These are phyloP conservation scores for Metschnikowia aberdeeniae DNA, from an alignment of 805 yeast species.

Conservation along the genomic window DNA sequence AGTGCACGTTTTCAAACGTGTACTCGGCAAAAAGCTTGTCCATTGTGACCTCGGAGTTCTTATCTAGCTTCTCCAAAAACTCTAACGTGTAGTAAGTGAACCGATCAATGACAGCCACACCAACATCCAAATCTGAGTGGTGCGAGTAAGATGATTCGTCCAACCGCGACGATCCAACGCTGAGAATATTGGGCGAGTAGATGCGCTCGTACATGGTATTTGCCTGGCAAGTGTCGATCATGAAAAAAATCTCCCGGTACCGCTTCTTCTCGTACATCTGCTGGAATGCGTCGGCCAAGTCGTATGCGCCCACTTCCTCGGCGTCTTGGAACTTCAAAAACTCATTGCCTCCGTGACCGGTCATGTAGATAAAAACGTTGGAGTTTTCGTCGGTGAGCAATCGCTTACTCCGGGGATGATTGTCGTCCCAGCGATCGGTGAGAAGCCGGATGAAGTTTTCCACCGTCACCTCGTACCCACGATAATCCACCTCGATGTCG, in stretches of 20 bases:
- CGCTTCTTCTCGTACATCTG: constrained; percentile 96
- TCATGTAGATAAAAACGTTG: constrained; percentile 88
- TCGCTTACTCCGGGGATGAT: constrained; percentile 89
- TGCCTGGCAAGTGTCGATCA: constrained; percentile 99
- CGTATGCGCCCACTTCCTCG: constrained; percentile 93
- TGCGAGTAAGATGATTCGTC: constrained; percentile 94
- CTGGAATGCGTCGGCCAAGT: constrained; percentile 93
- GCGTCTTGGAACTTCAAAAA: constrained; percentile 97
- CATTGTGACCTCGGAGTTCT: constrained; percentile 68
- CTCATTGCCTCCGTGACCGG: constrained; percentile 99
- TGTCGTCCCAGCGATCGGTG: constrained; percentile 94
- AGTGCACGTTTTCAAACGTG: constrained; percentile 80
- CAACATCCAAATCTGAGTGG: constrained; percentile 91
- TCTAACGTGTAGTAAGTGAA: constrained; percentile 91
- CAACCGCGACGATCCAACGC: constrained; percentile 85
- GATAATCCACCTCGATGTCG: constrained; percentile 89
- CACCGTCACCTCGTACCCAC: constrained; percentile 98
- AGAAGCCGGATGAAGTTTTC: constrained; percentile 89
- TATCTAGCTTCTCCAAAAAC: constrained; percentile 76
- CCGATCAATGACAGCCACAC: constrained; percentile 96
- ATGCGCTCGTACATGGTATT: constrained; percentile 94
- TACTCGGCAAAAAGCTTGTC: constrained; percentile 83
- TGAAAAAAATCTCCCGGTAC: constrained; percentile 91
- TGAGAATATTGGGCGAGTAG: constrained; percentile 86
- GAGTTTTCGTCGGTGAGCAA: constrained; percentile 90